Percentiles rank a stretch among this genome's conserved stretches.
Conservation (phyloP, 371 early-diverging fungal species). For the Mortierella sp. region DNA sequence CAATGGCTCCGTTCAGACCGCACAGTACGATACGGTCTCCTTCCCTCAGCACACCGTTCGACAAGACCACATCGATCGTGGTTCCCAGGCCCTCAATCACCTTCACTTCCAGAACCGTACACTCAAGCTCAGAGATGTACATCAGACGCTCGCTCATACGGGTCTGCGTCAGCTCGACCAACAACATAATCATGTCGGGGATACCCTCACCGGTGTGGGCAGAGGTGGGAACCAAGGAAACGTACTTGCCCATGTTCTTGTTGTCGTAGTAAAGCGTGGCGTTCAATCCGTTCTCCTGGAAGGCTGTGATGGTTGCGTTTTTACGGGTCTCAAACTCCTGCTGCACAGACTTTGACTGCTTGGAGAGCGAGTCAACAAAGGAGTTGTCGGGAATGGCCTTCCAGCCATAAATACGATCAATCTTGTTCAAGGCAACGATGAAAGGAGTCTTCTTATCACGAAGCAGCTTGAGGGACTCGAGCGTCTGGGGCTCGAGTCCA, state of each 20-base stretch:
- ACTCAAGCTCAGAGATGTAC: slow-evolving; percentile 97
- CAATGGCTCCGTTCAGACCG: slow-evolving; percentile 98
- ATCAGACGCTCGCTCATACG: slow-evolving; percentile 96
- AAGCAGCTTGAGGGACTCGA: slow-evolving; percentile 97
- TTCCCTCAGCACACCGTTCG: slow-evolving; percentile 97
- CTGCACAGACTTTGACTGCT: slow-evolving; percentile 83
- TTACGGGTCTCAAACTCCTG: slow-evolving; percentile 94
- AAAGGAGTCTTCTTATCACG: slow-evolving; percentile 98
- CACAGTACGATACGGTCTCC: slow-evolving; percentile 98
- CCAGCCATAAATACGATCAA: slow-evolving; percentile 99
- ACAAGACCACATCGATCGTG: slow-evolving; percentile 98
- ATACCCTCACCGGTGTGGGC: slow-evolving; percentile 99
- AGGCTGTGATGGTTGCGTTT: slow-evolving; percentile 83
- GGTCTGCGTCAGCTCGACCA: slow-evolving; percentile 94
- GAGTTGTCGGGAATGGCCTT: slow-evolving; percentile 86
- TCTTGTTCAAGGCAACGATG: slow-evolving; percentile 99
- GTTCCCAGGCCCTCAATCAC: slow-evolving; percentile 99
- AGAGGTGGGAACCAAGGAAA: slow-evolving; percentile 99
- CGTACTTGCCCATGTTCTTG: slow-evolving; percentile 94
- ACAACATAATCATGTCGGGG: slow-evolving; percentile 95
- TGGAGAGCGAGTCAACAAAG: slow-evolving; percentile 82
- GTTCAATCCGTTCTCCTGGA: slow-evolving; percentile 98
- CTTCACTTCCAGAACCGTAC: slow-evolving; percentile 99
- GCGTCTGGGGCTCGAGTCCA: slow-evolving; percentile 99
- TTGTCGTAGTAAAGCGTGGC: slow-evolving; percentile 97